These are phyloP conservation scores for Hypoxylon sp. DNA, from an alignment of 2,329 filamentous ascomycete species.

Conservation along the genomic window DNA sequence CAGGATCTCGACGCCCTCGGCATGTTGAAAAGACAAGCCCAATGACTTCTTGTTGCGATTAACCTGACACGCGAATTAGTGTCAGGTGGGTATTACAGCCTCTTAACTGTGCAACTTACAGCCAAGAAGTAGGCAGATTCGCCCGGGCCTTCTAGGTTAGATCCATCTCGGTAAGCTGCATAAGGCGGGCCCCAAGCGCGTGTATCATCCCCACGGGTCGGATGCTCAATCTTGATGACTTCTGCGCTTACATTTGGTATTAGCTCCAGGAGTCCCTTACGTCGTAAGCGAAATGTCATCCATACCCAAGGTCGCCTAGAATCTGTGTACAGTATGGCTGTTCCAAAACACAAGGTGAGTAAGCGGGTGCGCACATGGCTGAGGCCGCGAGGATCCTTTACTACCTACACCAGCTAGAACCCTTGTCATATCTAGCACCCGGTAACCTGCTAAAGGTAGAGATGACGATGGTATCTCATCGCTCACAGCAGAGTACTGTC, in stretches of 20 bases:
- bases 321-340: constrained; percentile 99
- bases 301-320: constrained; percentile 90
- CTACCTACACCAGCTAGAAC: constrained; percentile 88
- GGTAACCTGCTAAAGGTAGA: constrained; percentile 83
- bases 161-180: constrained; percentile 77
- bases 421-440: constrained; percentile 95
- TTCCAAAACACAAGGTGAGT: constrained; percentile 33
- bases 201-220: constrained; percentile 90
- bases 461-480: constrained; percentile 38
- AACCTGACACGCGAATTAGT: constrained; percentile 65
- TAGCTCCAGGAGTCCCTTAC: constrained; percentile 20
- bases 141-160: constrained; percentile 75
- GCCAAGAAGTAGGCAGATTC: constrained; percentile 96
- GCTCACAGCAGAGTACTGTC: constrained; percentile 49
- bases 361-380: constrained; percentile 18
- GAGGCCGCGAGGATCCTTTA: constrained; percentile 28
- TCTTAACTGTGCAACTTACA: constrained; percentile 63
- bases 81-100: constrained; percentile 6
- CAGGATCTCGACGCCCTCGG: constrained; percentile 85
- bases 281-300: constrained; percentile 50
- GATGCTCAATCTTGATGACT: constrained; percentile 97
- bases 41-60: constrained; percentile 98
- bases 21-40: constrained; percentile 89
- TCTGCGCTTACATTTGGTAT: constrained; percentile 74
- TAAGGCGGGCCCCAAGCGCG: constrained; percentile 97